Evolutionary conservation across 83 land plant genomes (phyloP).

Genomic region (Thuja plicata): DNA sequence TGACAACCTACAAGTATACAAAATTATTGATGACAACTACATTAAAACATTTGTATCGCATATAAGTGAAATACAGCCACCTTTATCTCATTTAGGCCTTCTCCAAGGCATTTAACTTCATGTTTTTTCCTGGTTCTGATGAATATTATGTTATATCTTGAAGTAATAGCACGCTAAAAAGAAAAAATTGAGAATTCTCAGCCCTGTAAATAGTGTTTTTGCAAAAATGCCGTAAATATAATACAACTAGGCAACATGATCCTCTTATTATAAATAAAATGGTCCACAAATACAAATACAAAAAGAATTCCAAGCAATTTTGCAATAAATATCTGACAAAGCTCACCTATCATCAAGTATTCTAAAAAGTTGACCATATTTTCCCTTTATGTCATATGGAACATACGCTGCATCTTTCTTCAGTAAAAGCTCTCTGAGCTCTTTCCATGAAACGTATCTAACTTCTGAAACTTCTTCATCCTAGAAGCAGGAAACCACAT

Average conservation of each 20-base stretch:
- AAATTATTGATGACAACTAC: too few species aligned
- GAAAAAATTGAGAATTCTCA: not conserved
- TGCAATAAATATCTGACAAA: not conserved
- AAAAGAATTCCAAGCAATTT: not conserved
- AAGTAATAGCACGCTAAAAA: not conserved
- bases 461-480: constrained; percentile 85
- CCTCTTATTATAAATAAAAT: not conserved
- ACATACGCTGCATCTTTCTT: constrained; percentile 70
- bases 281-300: too few species aligned
- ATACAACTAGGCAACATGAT: not conserved
- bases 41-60: too few species aligned
- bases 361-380: constrained; percentile 65
- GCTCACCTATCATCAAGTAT: constrained; percentile 55
- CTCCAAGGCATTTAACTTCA: not conserved
- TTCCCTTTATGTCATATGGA: constrained; percentile 58
- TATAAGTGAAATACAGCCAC: too few species aligned
- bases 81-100: not conserved
- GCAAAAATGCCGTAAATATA: not conserved
- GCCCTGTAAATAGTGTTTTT: not conserved
- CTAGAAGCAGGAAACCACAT: constrained; percentile 24
- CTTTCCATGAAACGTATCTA: constrained; percentile 65
- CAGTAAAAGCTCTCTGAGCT: constrained; percentile 50
- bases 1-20: too few species aligned
- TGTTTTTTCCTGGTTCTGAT: too few species aligned
- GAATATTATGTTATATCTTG: not conserved